Evolutionary conservation across 768 basidiomycete species (phyloP).

Genomic region (Baorangia bicolor): DNA sequence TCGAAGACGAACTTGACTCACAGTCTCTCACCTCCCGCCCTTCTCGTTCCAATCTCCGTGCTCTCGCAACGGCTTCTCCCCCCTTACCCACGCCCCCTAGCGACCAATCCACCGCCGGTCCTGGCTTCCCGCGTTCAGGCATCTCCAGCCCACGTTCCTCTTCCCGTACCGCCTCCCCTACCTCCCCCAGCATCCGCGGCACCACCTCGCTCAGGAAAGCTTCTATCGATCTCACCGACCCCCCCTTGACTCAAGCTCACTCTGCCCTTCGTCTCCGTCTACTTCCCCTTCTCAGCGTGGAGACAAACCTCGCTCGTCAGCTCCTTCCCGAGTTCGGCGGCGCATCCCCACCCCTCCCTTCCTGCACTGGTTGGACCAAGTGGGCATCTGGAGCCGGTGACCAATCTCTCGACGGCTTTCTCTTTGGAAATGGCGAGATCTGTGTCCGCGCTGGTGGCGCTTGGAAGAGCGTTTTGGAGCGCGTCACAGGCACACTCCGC

Average conservation of each 20-base stretch:
- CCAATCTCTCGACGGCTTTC: not conserved
- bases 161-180: not conserved
- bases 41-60: constrained; percentile 13
- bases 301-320: constrained; percentile 49
- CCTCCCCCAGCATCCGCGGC: not conserved
- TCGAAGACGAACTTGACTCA: constrained; percentile 45
- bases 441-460: constrained; percentile 56
- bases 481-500: constrained; percentile 7
- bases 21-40: not conserved
- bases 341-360: constrained; percentile 27
- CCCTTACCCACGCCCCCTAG: not conserved
- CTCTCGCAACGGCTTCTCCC: constrained; percentile 31
- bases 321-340: constrained; percentile 43
- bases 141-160: not conserved
- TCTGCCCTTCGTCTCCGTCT: constrained; percentile 37
- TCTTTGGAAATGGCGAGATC: constrained; percentile 32
- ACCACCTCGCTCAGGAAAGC: not conserved
- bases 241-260: constrained; percentile 23
- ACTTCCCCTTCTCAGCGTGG: constrained; percentile 54
- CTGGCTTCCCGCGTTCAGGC: not conserved
- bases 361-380: constrained; percentile 23
- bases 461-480: constrained; percentile 53
- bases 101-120: not conserved
- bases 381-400: constrained; percentile 21
- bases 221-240: constrained; percentile 5